These are phyloP conservation scores for Magnusiomyces tetraspermus DNA, from an alignment of 1,139 yeast genomes.

Conservation along the genomic window DNA sequence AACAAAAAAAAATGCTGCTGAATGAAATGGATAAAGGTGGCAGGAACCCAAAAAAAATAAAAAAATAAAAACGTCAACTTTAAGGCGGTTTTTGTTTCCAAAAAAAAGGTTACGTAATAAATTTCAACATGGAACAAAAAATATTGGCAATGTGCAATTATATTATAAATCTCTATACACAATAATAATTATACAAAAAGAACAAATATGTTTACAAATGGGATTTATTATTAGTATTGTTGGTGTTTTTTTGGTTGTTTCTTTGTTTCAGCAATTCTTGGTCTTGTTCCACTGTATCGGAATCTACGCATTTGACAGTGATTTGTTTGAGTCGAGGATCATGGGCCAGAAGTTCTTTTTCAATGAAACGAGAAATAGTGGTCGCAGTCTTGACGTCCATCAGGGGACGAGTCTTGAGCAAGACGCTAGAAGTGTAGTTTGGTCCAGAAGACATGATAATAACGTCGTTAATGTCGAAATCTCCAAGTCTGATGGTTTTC, in stretches of 20 bases:
- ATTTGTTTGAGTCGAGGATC: constrained; percentile 32
- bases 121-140: no score
- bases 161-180: no score
- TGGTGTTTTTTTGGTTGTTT: neutral
- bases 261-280: neutral
- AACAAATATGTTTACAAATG: neutral
- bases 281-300: neutral
- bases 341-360: constrained; percentile 26
- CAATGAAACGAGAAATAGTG: constrained; percentile 25
- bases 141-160: no score
- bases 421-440: constrained; percentile 19
- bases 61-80: no score
- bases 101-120: no score
- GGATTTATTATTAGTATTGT: neutral
- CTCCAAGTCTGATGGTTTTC: constrained; percentile 20
- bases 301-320: constrained; percentile 28
- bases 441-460: constrained; percentile 28
- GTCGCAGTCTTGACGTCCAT: constrained; percentile 13
- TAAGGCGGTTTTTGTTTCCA: no score
- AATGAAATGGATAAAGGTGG: no score
- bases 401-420: constrained; percentile 8
- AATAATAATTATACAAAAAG: no score
- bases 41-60: no score
- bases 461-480: constrained; percentile 20
- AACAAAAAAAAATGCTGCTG: no score